Conservation (phyloP, 257 asterid species). For the Scutellaria minor region DNA sequence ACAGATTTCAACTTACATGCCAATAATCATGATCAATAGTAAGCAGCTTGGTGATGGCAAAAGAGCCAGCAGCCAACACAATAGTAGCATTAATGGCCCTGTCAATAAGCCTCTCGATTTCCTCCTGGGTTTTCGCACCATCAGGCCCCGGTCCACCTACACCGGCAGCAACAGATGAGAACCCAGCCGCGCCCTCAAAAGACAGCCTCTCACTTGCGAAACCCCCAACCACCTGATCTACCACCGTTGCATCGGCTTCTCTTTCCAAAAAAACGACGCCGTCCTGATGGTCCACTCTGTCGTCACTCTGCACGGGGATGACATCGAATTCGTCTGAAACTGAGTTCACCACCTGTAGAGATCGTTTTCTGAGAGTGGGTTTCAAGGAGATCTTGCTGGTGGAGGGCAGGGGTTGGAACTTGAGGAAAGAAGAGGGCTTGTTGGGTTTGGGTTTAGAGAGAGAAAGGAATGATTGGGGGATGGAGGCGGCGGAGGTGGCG, state of each 20-base stretch:
- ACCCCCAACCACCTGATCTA: slow-evolving; percentile 64
- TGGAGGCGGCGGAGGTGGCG: slow-evolving; percentile 48
- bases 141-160: slow-evolving; percentile 40
- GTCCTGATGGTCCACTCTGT: slow-evolving; percentile 54
- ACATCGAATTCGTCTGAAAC: slow-evolving; percentile 49
- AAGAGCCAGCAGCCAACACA: slow-evolving; percentile 79
- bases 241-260: slow-evolving; percentile 46
- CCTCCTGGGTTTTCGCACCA: slow-evolving; percentile 45
- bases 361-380: slow-evolving; percentile 34
- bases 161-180: slow-evolving; percentile 52
- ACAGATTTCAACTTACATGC: slow-evolving; percentile 63
- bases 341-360: slow-evolving; percentile 43
- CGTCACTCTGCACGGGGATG: slow-evolving; percentile 62
- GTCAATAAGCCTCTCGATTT: slow-evolving; percentile 55
- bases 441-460: slow-evolving; percentile 48
- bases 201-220: slow-evolving; percentile 67
- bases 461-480: slow-evolving; percentile 53
- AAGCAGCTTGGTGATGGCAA: slow-evolving; percentile 78
- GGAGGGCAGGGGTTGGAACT: slow-evolving; percentile 32
- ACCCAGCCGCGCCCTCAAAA: slow-evolving; percentile 63
- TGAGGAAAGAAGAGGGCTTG: slow-evolving; percentile 18
- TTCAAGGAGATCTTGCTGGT: slow-evolving; percentile 29
- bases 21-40: slow-evolving; percentile 80
- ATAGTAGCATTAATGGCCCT: slow-evolving; percentile 76
- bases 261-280: slow-evolving; percentile 50